phyloP scores from a whole-genome alignment of 1,284 basidiomycete species.

The Trichosporon ovoides region DNA sequence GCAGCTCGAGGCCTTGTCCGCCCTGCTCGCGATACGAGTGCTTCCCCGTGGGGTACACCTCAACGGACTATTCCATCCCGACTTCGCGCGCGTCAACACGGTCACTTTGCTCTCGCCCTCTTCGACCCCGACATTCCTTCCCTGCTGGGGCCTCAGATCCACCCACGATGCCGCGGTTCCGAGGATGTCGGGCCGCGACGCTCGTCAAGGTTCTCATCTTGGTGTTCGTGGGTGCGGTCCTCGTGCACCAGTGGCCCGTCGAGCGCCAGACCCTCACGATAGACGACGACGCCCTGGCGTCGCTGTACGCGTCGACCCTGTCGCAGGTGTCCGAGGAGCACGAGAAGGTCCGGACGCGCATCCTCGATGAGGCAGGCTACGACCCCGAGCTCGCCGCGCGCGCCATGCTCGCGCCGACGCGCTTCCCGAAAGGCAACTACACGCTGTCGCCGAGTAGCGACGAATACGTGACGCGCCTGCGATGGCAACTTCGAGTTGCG shows the following conservation, averaged over 20 bases:
- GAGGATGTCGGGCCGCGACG: conserved; percentile 2
- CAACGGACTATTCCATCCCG: too few relatives aligned
- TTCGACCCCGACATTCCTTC: neutral
- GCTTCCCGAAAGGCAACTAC: conserved; percentile 4
- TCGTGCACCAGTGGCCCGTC: conserved; percentile 1
- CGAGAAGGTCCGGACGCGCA: conserved; percentile 3
- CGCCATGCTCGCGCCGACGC: conserved; percentile 1
- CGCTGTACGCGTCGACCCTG: conserved; percentile 9
- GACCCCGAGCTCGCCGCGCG: conserved; percentile 5
- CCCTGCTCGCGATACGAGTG: neutral
- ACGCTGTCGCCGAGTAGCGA: conserved; percentile 17
- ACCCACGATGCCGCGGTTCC: conserved; percentile 3
- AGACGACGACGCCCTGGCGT: neutral
- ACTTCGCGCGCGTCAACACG: too few relatives aligned
- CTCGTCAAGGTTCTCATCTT: conserved; percentile 2
- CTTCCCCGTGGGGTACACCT: conserved; percentile 3
- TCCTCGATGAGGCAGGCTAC: neutral
- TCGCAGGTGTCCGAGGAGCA: conserved; percentile 10
- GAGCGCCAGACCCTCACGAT: conserved; percentile 6
- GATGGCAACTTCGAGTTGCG: conserved; percentile 13
- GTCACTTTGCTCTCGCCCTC: too few relatives aligned
- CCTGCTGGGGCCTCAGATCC: neutral
- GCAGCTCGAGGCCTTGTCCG: neutral
- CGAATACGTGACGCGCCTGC: conserved; percentile 20
- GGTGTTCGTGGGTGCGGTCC: conserved; percentile 6